Conservation (phyloP, 1,284 basidiomycete genomes). For the Apiotrichum laibachii region DNA sequence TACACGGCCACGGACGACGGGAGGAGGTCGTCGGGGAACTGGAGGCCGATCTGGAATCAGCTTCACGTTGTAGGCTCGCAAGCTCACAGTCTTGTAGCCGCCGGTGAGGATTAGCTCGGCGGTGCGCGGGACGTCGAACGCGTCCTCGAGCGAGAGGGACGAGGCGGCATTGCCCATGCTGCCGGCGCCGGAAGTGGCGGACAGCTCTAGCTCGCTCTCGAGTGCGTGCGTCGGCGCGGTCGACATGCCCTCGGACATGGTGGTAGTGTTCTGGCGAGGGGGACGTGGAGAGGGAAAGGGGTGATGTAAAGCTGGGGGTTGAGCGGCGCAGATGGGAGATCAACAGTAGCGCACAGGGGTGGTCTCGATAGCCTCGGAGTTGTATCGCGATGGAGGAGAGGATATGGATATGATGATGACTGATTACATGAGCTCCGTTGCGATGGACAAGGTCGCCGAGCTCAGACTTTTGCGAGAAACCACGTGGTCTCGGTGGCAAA, state of each 20-base stretch:
- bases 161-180: constrained; percentile 36
- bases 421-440: no score
- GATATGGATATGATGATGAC: no score
- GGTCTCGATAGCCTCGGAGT: no score
- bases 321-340: neutral
- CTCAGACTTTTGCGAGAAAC: no score
- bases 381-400: no score
- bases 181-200: constrained; percentile 24
- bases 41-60: constrained; percentile 70
- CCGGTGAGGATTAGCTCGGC: constrained; percentile 46
- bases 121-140: constrained; percentile 52
- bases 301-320: neutral
- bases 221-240: constrained; percentile 49
- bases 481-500: no score
- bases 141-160: constrained; percentile 39
- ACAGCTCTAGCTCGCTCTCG: constrained; percentile 31
- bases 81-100: constrained; percentile 50
- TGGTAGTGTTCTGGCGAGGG: constrained; percentile 5
- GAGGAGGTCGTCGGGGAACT: constrained; percentile 93
- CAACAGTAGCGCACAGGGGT: neutral
- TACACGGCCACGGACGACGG: constrained; percentile 86
- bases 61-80: neutral
- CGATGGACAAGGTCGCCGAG: no score
- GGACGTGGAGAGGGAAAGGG: no score
- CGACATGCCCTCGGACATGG: constrained; percentile 46